These are phyloP conservation scores for Yarrowia yakushimensis DNA, from an alignment of 805 yeast species.

Conservation along the genomic window DNA sequence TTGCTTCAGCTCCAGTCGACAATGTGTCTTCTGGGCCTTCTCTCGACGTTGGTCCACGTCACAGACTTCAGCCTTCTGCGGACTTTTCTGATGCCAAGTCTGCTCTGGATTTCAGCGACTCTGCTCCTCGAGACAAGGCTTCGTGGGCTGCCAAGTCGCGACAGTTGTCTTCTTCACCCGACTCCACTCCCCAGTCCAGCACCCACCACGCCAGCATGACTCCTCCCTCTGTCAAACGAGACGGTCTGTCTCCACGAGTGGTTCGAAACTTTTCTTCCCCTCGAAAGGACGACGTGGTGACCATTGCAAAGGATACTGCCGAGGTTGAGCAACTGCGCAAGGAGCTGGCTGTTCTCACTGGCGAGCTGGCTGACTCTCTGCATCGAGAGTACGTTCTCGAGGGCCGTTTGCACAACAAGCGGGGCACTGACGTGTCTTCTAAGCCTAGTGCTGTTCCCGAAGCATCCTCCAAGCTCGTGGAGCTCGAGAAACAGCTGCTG, in stretches of 20 bases:
- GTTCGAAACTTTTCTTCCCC: constrained; percentile 16
- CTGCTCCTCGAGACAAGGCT: constrained; percentile 17
- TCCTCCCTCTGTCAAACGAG: constrained; percentile 7
- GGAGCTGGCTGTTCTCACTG: constrained; percentile 38
- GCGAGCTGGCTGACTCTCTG: constrained; percentile 40
- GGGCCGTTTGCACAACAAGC: constrained; percentile 21
- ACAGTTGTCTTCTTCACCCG: constrained; percentile 26
- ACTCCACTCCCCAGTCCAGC: constrained; percentile 29
- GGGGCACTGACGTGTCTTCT: not conserved
- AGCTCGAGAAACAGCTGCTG: constrained; percentile 35
- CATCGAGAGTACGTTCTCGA: constrained; percentile 38
- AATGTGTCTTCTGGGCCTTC: not conserved
- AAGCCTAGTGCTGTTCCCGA: constrained; percentile 4
- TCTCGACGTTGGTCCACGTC: too few relatives aligned
- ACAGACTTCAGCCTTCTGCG: not conserved
- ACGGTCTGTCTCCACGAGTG: constrained; percentile 27
- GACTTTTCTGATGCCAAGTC: not conserved
- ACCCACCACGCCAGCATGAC: constrained; percentile 24
- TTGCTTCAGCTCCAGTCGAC: not conserved
- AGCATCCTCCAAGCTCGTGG: constrained; percentile 31
- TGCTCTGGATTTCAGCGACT: not conserved
- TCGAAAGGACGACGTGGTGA: constrained; percentile 29
- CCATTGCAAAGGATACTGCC: constrained; percentile 25
- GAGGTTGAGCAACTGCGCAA: constrained; percentile 32
- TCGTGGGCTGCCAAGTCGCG: constrained; percentile 33